Evolutionary conservation across 768 basidiomycete genomes (phyloP).

Genomic region (Phlegmacium glaucopus): DNA sequence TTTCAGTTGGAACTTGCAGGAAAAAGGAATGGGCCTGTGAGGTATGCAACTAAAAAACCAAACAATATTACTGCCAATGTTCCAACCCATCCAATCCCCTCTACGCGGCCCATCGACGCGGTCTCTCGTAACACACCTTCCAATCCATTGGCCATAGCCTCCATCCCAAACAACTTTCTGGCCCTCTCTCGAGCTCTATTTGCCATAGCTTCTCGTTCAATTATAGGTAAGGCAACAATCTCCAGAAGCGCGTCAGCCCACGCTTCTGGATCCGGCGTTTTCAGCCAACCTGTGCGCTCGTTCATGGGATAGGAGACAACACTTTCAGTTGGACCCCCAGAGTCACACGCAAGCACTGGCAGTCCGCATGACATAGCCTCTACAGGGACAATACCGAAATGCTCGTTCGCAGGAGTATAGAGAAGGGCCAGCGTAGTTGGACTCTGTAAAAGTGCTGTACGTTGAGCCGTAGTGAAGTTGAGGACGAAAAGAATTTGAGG

Average conservation of each 20-base stretch:
- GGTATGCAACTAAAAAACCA: constrained; percentile 30
- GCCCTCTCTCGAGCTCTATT: constrained; percentile 60
- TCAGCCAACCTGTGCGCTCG: constrained; percentile 76
- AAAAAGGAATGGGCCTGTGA: constrained; percentile 19
- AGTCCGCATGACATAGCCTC: constrained; percentile 93
- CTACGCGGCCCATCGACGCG: constrained; percentile 47
- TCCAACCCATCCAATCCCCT: constrained; percentile 13
- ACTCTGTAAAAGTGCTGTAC: constrained; percentile 72
- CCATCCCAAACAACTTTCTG: constrained; percentile 66
- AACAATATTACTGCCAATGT: constrained; percentile 24
- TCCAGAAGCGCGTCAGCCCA: constrained; percentile 72
- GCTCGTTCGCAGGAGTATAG: constrained; percentile 94
- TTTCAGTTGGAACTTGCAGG: constrained; percentile 1
- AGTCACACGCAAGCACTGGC: constrained; percentile 84
- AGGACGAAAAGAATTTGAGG: constrained; percentile 84
- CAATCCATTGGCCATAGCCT: constrained; percentile 62
- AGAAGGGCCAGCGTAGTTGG: constrained; percentile 69
- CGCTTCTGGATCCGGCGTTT: constrained; percentile 50
- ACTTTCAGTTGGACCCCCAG: constrained; percentile 90
- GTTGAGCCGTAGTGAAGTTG: constrained; percentile 85
- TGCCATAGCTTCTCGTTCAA: constrained; percentile 46
- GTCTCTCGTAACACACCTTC: constrained; percentile 56
- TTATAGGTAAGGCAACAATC: constrained; percentile 44
- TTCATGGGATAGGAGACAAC: constrained; percentile 34
- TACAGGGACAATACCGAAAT: constrained; percentile 95